Conservation (phyloP, 2,329 filamentous ascomycete species). For the Tolypocladium capitatum region DNA sequence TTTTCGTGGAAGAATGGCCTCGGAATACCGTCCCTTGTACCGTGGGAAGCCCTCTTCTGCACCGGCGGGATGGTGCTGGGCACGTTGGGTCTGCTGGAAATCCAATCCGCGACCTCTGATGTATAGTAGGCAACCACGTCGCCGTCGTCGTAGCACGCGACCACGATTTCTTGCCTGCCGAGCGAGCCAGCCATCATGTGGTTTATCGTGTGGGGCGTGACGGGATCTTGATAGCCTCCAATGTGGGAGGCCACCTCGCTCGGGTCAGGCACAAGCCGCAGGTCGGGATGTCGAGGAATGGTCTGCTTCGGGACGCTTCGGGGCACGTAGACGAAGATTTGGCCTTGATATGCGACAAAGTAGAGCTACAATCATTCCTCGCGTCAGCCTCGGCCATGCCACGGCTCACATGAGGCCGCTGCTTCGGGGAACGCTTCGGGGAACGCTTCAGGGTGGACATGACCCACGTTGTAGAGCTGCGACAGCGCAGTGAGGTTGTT, state of each 20-base stretch:
- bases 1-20: constrained; percentile 58
- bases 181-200: constrained; percentile 55
- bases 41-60: background rate
- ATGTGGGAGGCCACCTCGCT: constrained; percentile 26
- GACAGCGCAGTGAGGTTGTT: constrained; percentile 47
- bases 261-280: constrained; percentile 33
- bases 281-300: constrained; percentile 33
- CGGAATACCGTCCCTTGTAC: constrained; percentile 11
- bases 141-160: constrained; percentile 60
- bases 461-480: constrained; percentile 40
- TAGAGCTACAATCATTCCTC: constrained; percentile 31
- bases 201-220: constrained; percentile 50
- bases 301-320: constrained; percentile 31
- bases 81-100: constrained; percentile 17
- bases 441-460: background rate
- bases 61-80: constrained; percentile 1
- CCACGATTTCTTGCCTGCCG: constrained; percentile 54
- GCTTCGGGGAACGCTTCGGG: background rate
- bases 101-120: constrained; percentile 31
- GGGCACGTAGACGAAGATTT: constrained; percentile 44
- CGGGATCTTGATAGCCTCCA: constrained; percentile 38
- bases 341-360: constrained; percentile 43
- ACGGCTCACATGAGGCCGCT: background rate
- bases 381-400: constrained; percentile 1
- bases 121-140: constrained; percentile 62